Base-by-base conservation (phyloP, 345 rosid species). In the Geranium brycei region DNA sequence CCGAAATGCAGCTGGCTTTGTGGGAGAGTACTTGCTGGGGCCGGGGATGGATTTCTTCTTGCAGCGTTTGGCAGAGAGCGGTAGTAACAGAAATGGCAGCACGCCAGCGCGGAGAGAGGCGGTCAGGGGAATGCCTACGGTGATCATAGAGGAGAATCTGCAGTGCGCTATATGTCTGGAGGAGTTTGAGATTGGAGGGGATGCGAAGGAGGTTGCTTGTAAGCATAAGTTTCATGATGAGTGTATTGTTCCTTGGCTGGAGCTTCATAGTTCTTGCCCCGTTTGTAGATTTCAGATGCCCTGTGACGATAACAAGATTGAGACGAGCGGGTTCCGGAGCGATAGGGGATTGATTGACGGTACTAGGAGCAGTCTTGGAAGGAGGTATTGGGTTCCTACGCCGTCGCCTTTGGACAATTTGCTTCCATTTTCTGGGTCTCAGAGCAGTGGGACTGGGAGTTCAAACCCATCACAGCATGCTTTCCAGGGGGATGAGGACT, bases 211-310 rank as follows among this genome's bases (percentile, higher is more conserved):
- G 69, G 83, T 81, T 80, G 83, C 85, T 1, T 91, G 98, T 73
- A 80, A 81, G 77, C 98, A 91, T 68, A 89, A 71, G 84, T 91
- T 89, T 67, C 98, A 91, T 51, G 66, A 73, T n/a, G 72, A 72
- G 13, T 91, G 98, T 51, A 75, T 91, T 74, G 64, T 87, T 68
- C 96, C 96, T 10, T 91, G 98, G 98, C 78, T 91, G 68, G 92
- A 87, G 73, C 86, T 87, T 70, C 98, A 89, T 67, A 85, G 96
- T 77, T 89, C 96, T 32, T 91, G 95, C 59, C 98, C 96, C 3
- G 95, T 91, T 18, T 91, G 98, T 64, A 81, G 98, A 72, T 81
- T 73, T 76, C 87, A 85, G 66, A 67, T 91, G 73, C 89, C 91
- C 47, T 81, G 79, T 41, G 85, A 83, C 61, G 90, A 86, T 67